Evolutionary conservation across 2,329 filamentous ascomycete species (phyloP).

Genomic region (Talaromyces atroroseus): DNA sequence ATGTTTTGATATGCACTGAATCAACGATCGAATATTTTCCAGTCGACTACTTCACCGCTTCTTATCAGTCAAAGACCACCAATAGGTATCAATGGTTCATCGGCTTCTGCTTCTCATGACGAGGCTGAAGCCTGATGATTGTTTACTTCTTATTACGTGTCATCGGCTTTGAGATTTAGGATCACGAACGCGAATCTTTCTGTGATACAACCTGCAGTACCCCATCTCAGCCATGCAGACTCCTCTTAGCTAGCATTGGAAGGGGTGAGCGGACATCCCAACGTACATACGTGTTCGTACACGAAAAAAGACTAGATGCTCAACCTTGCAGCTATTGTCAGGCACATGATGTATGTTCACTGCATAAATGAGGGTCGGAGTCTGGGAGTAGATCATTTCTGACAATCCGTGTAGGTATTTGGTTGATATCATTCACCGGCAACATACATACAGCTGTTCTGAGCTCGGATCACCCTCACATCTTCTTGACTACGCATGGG

Average conservation of each 20-base stretch:
- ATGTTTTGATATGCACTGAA: slow-evolving; percentile 5
- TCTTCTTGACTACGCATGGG: background rate
- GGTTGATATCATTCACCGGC: background rate
- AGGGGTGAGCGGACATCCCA: background rate
- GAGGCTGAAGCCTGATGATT: background rate
- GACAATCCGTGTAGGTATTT: background rate
- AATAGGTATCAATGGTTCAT: background rate
- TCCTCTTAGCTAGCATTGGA: background rate
- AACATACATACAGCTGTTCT: background rate
- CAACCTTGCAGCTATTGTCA: slow-evolving; percentile 2
- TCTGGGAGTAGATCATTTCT: background rate
- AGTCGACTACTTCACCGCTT: slow-evolving; percentile 6
- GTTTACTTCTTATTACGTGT: background rate
- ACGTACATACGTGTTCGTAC: background rate
- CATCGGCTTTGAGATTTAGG: background rate
- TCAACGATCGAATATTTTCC: background rate
- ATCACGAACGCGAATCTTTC: background rate
- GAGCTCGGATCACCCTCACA: no score
- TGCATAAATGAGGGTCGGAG: slow-evolving; percentile 8
- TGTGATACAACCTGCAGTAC: background rate
- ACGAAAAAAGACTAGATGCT: background rate
- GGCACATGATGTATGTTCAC: slow-evolving; percentile 10
- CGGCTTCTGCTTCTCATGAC: background rate
- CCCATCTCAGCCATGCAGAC: background rate
- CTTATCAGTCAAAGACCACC: background rate